A percentile compares a stretch with the other conserved stretches of the same genome.
These are phyloP conservation scores for Neohortaea acidophila DNA, from an alignment of 495 filamentous ascomycete genomes.

Conservation along the genomic window DNA sequence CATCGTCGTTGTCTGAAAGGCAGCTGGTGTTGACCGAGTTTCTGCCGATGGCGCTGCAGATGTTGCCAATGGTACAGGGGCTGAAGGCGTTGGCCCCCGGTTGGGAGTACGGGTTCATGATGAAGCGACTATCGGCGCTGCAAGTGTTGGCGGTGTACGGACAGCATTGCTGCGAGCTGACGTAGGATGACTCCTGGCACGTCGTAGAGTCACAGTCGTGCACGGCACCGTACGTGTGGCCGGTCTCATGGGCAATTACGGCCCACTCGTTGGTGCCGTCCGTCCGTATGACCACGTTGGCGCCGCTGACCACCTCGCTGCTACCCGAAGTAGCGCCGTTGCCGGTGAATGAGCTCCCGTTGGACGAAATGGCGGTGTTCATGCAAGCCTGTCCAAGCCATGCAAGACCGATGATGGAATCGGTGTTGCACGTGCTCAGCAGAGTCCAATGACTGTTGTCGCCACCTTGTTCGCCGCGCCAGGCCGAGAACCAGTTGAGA, in stretches of 20 bases:
- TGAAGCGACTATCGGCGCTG: slow-evolving; percentile 59
- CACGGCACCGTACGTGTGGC: slow-evolving; percentile 90
- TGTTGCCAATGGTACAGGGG: slow-evolving; percentile 77
- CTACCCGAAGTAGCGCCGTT: slow-evolving; percentile 28
- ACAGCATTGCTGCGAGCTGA: slow-evolving; percentile 68
- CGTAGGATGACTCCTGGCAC: slow-evolving; percentile 46
- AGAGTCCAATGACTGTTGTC: slow-evolving; percentile 87
- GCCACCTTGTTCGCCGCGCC: slow-evolving; percentile 63
- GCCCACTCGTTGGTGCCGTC: slow-evolving; percentile 63
- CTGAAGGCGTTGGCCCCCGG: slow-evolving; percentile 64
- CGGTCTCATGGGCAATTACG: slow-evolving; percentile 89
- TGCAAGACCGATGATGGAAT: slow-evolving; percentile 74
- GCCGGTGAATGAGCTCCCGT: slow-evolving; percentile 25
- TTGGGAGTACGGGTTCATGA: slow-evolving; percentile 89
- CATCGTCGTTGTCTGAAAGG: slow-evolving; percentile 64
- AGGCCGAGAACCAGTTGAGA: slow-evolving; percentile 73
- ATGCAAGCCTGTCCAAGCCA: slow-evolving; percentile 87
- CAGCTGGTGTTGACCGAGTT: slow-evolving; percentile 64
- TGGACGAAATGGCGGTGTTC: slow-evolving; percentile 21
- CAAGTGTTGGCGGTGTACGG: slow-evolving; percentile 56
- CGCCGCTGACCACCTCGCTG: slow-evolving; percentile 57
- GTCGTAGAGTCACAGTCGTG: slow-evolving; percentile 67
- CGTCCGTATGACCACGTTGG: slow-evolving; percentile 81
- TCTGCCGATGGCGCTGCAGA: slow-evolving; percentile 76
- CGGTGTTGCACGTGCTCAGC: slow-evolving; percentile 70